A percentile compares a stretch with the other conserved stretches of the same genome.
These are phyloP conservation scores for Calocybe cyanea DNA, from an alignment of 768 basidiomycete genomes.

Conservation along the genomic window DNA sequence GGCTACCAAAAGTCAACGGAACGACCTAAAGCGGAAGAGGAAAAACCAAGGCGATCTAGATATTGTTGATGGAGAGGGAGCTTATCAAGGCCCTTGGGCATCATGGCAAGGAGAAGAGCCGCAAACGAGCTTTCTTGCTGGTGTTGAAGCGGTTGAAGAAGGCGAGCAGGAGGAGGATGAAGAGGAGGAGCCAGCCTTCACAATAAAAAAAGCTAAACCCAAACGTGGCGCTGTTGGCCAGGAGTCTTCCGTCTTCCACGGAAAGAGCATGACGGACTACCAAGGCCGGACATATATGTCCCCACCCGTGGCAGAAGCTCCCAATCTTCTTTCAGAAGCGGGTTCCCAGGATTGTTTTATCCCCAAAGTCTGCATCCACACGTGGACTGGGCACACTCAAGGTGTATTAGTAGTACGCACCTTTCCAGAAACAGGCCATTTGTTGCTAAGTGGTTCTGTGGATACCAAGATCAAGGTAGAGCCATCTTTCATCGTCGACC, in stretches of 20 bases:
- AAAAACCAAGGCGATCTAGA: slow-evolving; percentile 77
- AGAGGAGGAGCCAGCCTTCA: slow-evolving; percentile 54
- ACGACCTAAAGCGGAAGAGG: slow-evolving; percentile 84
- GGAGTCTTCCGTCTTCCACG: slow-evolving; percentile 95
- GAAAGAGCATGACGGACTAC: slow-evolving; percentile 94
- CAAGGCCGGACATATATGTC: slow-evolving; percentile 98
- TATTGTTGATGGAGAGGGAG: slow-evolving; percentile 83
- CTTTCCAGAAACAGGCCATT: slow-evolving; percentile 91
- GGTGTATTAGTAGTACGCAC: slow-evolving; percentile 92
- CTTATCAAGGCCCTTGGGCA: slow-evolving; percentile 96
- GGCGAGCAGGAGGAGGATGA: slow-evolving; percentile 62
- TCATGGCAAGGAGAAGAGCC: slow-evolving; percentile 82
- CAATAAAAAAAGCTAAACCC: slow-evolving; percentile 71
- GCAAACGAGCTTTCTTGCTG: slow-evolving; percentile 55
- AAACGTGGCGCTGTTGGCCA: slow-evolving; percentile 79
- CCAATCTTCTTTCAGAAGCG: slow-evolving; percentile 72
- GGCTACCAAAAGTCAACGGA: slow-evolving; percentile 56
- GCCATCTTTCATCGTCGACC: slow-evolving; percentile 5
- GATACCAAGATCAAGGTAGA: slow-evolving; percentile 96
- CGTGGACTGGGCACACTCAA: slow-evolving; percentile 97
- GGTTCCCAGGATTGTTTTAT: slow-evolving; percentile 91
- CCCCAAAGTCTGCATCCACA: slow-evolving; percentile 93
- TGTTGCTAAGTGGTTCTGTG: slow-evolving; percentile 93
- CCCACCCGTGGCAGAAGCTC: slow-evolving; percentile 84
- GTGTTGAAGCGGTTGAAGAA: slow-evolving; percentile 53